Base-by-base conservation (phyloP, 768 basidiomycete genomes). In the Ramaria sp. region DNA sequence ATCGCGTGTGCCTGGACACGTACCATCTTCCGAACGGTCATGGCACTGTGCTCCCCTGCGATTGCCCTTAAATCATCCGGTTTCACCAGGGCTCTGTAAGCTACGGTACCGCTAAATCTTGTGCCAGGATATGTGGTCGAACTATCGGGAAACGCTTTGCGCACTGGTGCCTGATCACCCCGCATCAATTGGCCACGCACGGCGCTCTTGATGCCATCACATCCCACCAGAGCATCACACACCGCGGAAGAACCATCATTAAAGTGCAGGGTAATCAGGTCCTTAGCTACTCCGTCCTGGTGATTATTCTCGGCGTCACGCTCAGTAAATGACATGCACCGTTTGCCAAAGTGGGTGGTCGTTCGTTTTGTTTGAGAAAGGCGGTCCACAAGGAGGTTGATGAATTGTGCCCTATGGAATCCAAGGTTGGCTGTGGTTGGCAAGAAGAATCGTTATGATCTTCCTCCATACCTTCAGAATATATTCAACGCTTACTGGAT, bases 321-420 rank as follows among this genome's bases (percentile, higher is more conserved):
- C 22, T 58, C 39, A 1, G 54, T 17, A 58, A 66, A 68, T 1
- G 64, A 65, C 4, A 50, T 19, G 10, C 69, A 63, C 1, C 69
- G 66, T 53, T 70, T 71, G 9, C 64, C 61, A 54, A 70, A 67
- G 49, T 70, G 69, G 1, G 67, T 62, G 7, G 64, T 62, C 12
- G 61, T 33, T 4, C 47, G 52, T 7, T 20, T 63, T 1, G 52
- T 19, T 34, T 57, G 33, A 50, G 68, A 72, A 13, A 70, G 60
- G 39, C 62, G 62, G 19, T 63, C 57, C 10, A 74, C 74, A 46
- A 77, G 68, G 13, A 71, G 69, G 53, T 77, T 72, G 4, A 78
- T 70, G 58, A 79, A 78, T 42, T 73, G 70, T 6, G 77, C 76
- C 13, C 78, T 69, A 61, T 79, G 77, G 57, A 77, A 77, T 1